These are phyloP conservation scores for Leptodermis oblonga DNA, from an alignment of 257 asterid genomes.

Conservation along the genomic window DNA sequence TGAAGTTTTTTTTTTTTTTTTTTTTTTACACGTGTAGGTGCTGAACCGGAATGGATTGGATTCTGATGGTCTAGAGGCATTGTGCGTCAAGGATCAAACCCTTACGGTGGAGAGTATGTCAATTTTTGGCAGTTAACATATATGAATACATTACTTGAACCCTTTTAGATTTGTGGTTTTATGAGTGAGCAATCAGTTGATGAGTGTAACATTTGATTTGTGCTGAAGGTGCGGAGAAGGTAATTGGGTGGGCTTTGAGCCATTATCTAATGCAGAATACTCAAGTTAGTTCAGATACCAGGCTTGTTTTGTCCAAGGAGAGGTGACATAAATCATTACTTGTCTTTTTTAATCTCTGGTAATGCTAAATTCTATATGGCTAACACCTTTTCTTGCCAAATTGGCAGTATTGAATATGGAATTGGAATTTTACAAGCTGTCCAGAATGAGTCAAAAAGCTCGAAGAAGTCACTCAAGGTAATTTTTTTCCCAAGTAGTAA, in stretches of 20 bases:
- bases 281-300: constrained; percentile 43
- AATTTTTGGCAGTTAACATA: constrained; percentile 11
- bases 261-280: constrained; percentile 57
- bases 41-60: constrained; percentile 66
- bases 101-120: constrained; percentile 76
- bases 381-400: constrained; percentile 4
- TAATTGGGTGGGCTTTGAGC: constrained; percentile 82
- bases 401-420: constrained; percentile 66
- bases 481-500: constrained; percentile 4
- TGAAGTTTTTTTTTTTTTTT: too few species aligned
- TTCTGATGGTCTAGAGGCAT: constrained; percentile 60
- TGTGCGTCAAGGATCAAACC: constrained; percentile 68
- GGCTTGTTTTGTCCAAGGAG: constrained; percentile 54
- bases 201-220: constrained; percentile 18
- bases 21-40: constrained; percentile 44
- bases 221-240: constrained; percentile 72
- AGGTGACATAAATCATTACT: constrained; percentile 44
- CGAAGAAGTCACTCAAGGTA: constrained; percentile 84
- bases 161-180: background rate
- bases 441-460: constrained; percentile 68
- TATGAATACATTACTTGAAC: background rate
- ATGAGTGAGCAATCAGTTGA: constrained; percentile 2
- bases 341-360: constrained; percentile 2
- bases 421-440: constrained; percentile 52
- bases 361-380: background rate